phyloP scores from a whole-genome alignment of 2,329 filamentous ascomycete species.

The Aureobasidium sp. region DNA sequence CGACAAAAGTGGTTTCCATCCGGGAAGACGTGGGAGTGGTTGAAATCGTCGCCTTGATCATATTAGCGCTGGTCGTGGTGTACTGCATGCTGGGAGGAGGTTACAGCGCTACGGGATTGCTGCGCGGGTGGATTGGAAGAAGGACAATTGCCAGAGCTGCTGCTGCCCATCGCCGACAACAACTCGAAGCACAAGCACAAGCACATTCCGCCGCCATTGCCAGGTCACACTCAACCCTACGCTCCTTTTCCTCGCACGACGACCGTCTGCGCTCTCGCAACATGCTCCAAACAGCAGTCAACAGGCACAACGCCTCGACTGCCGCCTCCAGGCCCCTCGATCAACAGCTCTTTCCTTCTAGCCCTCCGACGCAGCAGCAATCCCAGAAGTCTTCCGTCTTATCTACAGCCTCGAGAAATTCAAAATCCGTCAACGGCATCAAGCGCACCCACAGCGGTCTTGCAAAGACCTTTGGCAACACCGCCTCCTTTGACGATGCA shows the following conservation, averaged over 20 bases:
- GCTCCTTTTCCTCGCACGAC: conserved; percentile 18
- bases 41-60: conserved; percentile 7
- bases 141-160: conserved; percentile 17
- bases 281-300: conserved; percentile 38
- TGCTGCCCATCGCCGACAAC: conserved; percentile 20
- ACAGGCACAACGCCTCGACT: conserved; percentile 32
- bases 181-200: conserved; percentile 10
- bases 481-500: conserved; percentile 33
- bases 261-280: conserved; percentile 14
- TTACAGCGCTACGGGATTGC: conserved; percentile 20
- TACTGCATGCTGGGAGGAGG: conserved; percentile 27
- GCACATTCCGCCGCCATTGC: conserved; percentile 17
- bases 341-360: conserved; percentile 49
- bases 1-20: not conserved
- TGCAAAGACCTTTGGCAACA: conserved; percentile 35
- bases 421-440: conserved; percentile 26
- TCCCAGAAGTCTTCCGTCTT: conserved; percentile 31
- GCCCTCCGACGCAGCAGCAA: conserved; percentile 43
- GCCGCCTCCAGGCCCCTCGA: conserved; percentile 28
- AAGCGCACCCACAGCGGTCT: conserved; percentile 43
- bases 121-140: conserved; percentile 19
- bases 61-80: conserved; percentile 15
- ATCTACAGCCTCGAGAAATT: conserved; percentile 27
- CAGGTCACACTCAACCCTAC: not conserved
- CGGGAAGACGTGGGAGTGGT: conserved; percentile 6